phyloP scores from a whole-genome alignment of 2,329 filamentous ascomycete genomes.

The Fusarium metavorans region DNA sequence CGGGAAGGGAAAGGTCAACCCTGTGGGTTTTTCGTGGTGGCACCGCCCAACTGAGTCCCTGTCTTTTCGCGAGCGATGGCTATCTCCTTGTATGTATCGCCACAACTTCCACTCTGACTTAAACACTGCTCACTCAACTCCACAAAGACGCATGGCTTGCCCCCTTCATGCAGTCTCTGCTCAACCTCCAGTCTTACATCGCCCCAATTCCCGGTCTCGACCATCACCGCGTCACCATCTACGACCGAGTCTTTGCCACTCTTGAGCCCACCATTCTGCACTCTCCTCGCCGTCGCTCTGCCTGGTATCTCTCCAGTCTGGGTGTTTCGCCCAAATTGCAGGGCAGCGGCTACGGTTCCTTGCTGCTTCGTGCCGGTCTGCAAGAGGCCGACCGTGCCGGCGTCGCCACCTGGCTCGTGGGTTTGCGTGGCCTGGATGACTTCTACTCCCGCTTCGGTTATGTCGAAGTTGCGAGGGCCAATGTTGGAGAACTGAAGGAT shows the following conservation, averaged over 20 bases:
- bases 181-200: conserved; percentile 43
- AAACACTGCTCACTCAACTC: not conserved
- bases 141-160: conserved; percentile 47
- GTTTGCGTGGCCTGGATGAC: conserved; percentile 46
- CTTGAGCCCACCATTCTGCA: conserved; percentile 44
- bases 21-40: conserved; percentile 52
- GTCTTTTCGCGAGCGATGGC: conserved; percentile 47
- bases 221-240: conserved; percentile 33
- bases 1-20: conserved; percentile 15
- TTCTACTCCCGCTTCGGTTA: conserved; percentile 52
- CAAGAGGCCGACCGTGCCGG: conserved; percentile 44
- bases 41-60: conserved; percentile 44
- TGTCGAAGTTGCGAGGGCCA: conserved; percentile 49
- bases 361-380: conserved; percentile 49
- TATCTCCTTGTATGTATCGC: conserved; percentile 46
- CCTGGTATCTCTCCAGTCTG: conserved; percentile 53
- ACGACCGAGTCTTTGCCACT: conserved; percentile 42
- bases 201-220: conserved; percentile 41
- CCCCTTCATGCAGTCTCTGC: conserved; percentile 41
- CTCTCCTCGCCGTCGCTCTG: conserved; percentile 45
- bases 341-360: conserved; percentile 47
- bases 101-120: not conserved
- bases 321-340: conserved; percentile 49
- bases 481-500: conserved; percentile 50
- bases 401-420: conserved; percentile 49